Base-by-base conservation (phyloP, 306 rosid species). In the Medicago lupulina region DNA sequence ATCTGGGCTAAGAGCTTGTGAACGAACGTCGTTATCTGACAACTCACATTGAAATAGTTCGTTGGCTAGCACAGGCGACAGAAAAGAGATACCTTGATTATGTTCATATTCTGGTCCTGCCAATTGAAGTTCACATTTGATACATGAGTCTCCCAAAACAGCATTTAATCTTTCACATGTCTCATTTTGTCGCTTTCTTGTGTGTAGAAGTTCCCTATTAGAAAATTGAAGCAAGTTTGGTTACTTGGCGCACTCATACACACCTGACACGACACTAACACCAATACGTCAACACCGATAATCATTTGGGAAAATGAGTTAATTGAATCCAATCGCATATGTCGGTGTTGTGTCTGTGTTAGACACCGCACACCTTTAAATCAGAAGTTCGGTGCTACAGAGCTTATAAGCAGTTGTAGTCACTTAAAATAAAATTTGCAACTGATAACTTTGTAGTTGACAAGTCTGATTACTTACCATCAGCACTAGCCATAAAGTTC, bases 1-100 rank as follows among this genome's bases (percentile, higher is more conserved):
- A 74, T 88, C 92, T 9, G 87, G 88, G 71, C 90, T 85, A 75
- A 88, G 88, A 70, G 89, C 89, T 84, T 88, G 93, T 61, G 86
- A 82, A 51, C 47, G 84, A 65, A 65, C 82, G 81, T 83, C 89
- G 47, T 73, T 76, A 15, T 85, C 92, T 5, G 85, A 78, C 40
- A 87, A 79, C 21, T 87, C 89, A 44, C 81, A 75, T 13, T 75
- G 84, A 71, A 90, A 90, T 70, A 90, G 80, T 81, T 90, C 97
- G 51, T 87, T 87, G 2, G 88, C 86, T 18, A 87, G 67, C 0
- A 36, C 75, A 25, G 90, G 88, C 73, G 93, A 71, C 73, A 88
- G 81, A 80, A 89, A 85, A 73, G 86, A 54, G 34, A 88, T 66
- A 11, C 86, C 81, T 15, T 85, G 96, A 83, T 60, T 88, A 70